Evolutionary conservation across 1,139 yeast genomes (phyloP).

Genomic region (Arxiozyma bovina): DNA sequence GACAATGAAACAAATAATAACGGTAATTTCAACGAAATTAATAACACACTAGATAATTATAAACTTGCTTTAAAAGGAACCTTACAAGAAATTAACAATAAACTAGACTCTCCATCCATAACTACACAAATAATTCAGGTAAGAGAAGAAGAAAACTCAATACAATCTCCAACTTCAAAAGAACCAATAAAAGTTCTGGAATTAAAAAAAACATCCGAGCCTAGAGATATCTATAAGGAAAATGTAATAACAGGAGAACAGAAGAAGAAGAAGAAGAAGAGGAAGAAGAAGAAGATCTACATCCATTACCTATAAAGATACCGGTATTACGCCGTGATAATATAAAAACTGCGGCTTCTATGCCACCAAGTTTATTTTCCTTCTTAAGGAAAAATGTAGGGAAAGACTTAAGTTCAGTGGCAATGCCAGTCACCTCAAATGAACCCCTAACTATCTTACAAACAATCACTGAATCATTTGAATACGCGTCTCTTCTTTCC

Average conservation of each 20-base stretch:
- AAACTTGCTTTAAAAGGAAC: neutral
- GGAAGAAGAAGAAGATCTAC: conserved; percentile 33
- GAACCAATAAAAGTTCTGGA: neutral
- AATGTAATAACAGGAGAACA: neutral
- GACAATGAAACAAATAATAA: neutral
- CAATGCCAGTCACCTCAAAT: conserved; percentile 92
- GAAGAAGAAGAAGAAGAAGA: conserved; percentile 9
- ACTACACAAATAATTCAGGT: neutral
- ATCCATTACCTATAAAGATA: conserved; percentile 50
- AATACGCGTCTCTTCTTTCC: conserved; percentile 60
- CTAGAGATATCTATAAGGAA: neutral
- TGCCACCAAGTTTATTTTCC: conserved; percentile 76
- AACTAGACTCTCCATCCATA: neutral
- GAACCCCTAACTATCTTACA: conserved; percentile 85
- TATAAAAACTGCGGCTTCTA: conserved; percentile 49
- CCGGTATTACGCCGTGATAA: conserved; percentile 48
- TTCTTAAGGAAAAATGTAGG: conserved; percentile 86
- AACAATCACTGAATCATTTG: conserved; percentile 68
- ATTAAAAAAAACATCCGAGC: neutral
- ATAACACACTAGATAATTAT: too few relatives aligned
- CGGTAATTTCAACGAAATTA: neutral
- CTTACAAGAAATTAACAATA: neutral
- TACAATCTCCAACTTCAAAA: neutral
- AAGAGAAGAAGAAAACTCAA: neutral
- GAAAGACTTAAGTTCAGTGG: conserved; percentile 73